Evolutionary conservation across 179 eudicot genomes (phyloP).

Genomic region (Silene vulgaris): DNA sequence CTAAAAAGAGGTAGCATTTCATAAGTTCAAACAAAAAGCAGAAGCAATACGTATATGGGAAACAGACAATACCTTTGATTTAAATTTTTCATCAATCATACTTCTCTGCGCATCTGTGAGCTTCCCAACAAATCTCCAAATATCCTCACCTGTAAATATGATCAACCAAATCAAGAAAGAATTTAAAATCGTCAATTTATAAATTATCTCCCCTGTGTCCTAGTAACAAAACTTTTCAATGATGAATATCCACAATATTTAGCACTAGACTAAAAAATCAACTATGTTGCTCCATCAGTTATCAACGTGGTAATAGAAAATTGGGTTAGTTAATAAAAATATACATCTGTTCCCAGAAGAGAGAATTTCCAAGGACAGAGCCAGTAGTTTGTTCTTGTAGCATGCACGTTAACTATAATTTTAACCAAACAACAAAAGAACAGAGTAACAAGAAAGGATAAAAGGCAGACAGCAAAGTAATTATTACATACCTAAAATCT

Average conservation of each 20-base stretch:
- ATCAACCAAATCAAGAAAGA: conserved; percentile 1
- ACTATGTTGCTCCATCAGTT: too few species aligned
- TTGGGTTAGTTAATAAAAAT: not conserved
- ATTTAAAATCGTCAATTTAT: not conserved
- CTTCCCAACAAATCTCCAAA: conserved; percentile 92
- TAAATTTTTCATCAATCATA: conserved; percentile 93
- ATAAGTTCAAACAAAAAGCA: conserved; percentile 18
- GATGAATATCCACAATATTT: too few species aligned
- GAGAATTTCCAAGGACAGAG: not conserved
- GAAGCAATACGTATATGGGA: conserved; percentile 5
- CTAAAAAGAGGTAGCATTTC: conserved; percentile 28
- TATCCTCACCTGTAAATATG: conserved; percentile 63
- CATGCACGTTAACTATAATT: not conserved
- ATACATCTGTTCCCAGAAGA: not conserved
- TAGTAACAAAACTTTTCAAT: too few species aligned
- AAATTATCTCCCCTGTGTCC: too few species aligned
- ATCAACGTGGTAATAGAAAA: not conserved
- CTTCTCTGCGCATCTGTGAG: conserved; percentile 92
- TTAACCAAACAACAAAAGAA: not conserved
- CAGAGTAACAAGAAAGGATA: not conserved
- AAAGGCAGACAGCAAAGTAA: not conserved
- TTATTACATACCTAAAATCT: conserved; percentile 58
- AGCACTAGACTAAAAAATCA: too few species aligned
- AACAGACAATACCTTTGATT: conserved; percentile 58
- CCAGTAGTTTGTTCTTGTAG: not conserved